These are phyloP conservation scores for Penicillium flavigenum DNA, from an alignment of 495 filamentous ascomycete species.

Conservation along the genomic window DNA sequence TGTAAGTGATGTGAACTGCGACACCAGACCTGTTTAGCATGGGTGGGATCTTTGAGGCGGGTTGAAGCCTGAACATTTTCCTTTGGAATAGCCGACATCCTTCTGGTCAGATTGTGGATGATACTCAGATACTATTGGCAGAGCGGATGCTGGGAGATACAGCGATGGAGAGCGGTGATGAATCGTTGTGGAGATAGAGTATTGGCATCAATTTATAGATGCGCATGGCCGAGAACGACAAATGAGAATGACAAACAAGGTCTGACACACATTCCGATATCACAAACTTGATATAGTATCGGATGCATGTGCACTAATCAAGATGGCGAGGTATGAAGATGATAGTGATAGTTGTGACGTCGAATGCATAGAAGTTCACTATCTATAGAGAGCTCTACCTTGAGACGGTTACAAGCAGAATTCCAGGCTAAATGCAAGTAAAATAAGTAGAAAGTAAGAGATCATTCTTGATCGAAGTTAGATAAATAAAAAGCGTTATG, in stretches of 20 bases:
- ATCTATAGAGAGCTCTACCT: background rate
- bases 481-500: conserved; percentile 22
- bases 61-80: background rate
- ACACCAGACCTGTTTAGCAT: background rate
- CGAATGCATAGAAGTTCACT: background rate
- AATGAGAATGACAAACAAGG: background rate
- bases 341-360: background rate
- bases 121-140: background rate
- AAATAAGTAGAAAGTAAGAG: conserved; percentile 1
- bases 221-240: background rate
- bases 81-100: background rate
- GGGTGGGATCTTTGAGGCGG: background rate
- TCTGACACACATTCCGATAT: background rate
- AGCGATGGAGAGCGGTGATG: background rate
- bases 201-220: background rate
- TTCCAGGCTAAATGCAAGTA: no score
- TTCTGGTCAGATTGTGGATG: background rate
- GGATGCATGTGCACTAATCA: background rate
- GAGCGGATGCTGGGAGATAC: background rate
- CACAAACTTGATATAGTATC: background rate
- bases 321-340: background rate
- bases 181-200: background rate
- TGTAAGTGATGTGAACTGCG: background rate
- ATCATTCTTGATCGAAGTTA: conserved; percentile 10
- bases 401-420: no score